phyloP scores from a whole-genome alignment of 495 filamentous ascomycete genomes.

The Penicillium paradoxum region DNA sequence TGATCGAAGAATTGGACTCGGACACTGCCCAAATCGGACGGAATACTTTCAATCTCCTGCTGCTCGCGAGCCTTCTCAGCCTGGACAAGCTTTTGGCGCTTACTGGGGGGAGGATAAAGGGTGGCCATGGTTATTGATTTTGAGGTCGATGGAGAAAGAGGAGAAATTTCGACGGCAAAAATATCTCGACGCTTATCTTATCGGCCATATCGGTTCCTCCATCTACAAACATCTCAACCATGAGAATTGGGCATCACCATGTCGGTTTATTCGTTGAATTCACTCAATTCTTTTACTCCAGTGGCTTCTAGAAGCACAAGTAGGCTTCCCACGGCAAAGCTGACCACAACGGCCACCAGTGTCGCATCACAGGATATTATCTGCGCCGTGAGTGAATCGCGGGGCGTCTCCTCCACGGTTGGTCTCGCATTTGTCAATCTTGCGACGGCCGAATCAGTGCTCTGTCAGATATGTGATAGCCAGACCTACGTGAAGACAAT shows the following conservation, averaged over 20 bases:
- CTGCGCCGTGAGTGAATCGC: constrained; percentile 87
- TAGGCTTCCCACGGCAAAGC: constrained; percentile 43
- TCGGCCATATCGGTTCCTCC: constrained; percentile 4
- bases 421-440: constrained; percentile 88
- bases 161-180: constrained; percentile 22
- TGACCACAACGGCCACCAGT: constrained; percentile 61
- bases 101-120: constrained; percentile 80
- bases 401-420: constrained; percentile 78
- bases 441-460: constrained; percentile 71
- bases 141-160: constrained; percentile 6
- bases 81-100: constrained; percentile 75
- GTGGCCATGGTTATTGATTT: constrained; percentile 66
- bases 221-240: neutral
- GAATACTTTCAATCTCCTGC: constrained; percentile 68
- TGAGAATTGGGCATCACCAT: neutral
- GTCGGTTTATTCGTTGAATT: constrained; percentile 1
- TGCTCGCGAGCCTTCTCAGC: constrained; percentile 68
- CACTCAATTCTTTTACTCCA: constrained; percentile 20
- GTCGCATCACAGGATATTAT: constrained; percentile 71
- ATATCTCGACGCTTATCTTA: constrained; percentile 11
- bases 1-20: constrained; percentile 86
- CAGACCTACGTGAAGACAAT: constrained; percentile 82
- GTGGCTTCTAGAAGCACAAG: constrained; percentile 32
- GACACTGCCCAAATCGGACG: constrained; percentile 69
- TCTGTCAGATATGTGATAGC: constrained; percentile 87